Percentiles rank a stretch among this genome's conserved stretches.
Evolutionary conservation across 169 alveolate species (phyloP).

Genomic region (Cryptosporidium xiaoi): DNA sequence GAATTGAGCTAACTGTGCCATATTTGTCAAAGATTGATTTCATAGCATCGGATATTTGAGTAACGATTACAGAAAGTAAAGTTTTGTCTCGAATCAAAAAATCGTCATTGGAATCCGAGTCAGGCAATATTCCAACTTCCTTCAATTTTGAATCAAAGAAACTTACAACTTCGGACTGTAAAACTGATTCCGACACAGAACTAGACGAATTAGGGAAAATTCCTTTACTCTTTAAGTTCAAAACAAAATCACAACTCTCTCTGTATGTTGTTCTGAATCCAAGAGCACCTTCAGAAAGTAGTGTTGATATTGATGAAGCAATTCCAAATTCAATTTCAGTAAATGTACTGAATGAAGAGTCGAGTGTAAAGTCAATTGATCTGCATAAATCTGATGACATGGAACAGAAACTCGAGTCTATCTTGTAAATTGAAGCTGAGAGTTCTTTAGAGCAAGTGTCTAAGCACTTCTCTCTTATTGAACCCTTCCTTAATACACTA

Average conservation of each 20-base stretch:
- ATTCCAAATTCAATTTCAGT: constrained; percentile 16
- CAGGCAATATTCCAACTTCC: no score
- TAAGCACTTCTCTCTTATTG: constrained; percentile 19
- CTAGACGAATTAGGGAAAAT: neutral
- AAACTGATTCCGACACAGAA: no score
- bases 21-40: neutral
- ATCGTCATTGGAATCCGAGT: no score
- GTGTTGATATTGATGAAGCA: constrained; percentile 28
- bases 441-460: neutral
- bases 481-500: constrained; percentile 13
- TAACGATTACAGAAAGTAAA: neutral
- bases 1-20: neutral
- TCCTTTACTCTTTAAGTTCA: neutral
- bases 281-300: constrained; percentile 2
- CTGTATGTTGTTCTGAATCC: constrained; percentile 16
- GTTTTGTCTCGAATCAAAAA: no score
- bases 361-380: constrained; percentile 14
- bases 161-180: neutral
- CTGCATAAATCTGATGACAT: constrained; percentile 12
- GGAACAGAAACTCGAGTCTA: constrained; percentile 18
- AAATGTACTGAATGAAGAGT: neutral
- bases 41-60: neutral
- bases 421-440: neutral
- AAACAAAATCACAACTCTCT: constrained; percentile 39
- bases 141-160: no score